These are phyloP conservation scores for Camillea tinctor DNA, from an alignment of 2,329 filamentous ascomycete genomes.

Conservation along the genomic window DNA sequence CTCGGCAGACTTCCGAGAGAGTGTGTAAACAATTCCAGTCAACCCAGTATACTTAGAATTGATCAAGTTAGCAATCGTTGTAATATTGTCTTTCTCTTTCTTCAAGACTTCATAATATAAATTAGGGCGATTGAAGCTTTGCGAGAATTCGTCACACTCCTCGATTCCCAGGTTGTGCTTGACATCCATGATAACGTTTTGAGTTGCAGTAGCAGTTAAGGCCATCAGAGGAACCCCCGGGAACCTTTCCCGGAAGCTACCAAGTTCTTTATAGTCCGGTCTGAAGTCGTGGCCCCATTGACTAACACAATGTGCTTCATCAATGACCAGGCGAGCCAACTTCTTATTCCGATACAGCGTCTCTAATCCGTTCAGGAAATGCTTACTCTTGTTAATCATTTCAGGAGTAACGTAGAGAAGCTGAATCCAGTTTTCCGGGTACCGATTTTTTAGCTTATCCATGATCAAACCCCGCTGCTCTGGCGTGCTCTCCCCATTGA, in stretches of 20 bases:
- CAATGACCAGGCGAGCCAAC: constrained; percentile 89
- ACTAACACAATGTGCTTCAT: constrained; percentile 98
- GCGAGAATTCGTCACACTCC: constrained; percentile 74
- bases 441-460: constrained; percentile 56
- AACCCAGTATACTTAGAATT: constrained; percentile 65
- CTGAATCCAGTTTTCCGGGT: constrained; percentile 76
- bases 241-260: constrained; percentile 69
- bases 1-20: constrained; percentile 83
- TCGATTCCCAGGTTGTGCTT: constrained; percentile 86
- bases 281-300: constrained; percentile 99
- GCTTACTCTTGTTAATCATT: constrained; percentile 82
- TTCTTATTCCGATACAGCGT: constrained; percentile 67
- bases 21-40: constrained; percentile 90
- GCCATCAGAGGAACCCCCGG: constrained; percentile 87
- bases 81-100: constrained; percentile 62
- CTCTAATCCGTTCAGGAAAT: constrained; percentile 64
- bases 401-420: constrained; percentile 95
- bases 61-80: constrained; percentile 65
- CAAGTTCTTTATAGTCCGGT: constrained; percentile 88
- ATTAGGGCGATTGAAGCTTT: constrained; percentile 97
- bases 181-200: constrained; percentile 88
- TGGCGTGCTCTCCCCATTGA: constrained; percentile 72
- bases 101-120: constrained; percentile 79
- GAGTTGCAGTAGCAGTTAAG: constrained; percentile 89
- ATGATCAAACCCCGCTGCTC: constrained; percentile 67